Conservation (phyloP, 2,329 filamentous ascomycete species). For the Trichoderma sp. region DNA sequence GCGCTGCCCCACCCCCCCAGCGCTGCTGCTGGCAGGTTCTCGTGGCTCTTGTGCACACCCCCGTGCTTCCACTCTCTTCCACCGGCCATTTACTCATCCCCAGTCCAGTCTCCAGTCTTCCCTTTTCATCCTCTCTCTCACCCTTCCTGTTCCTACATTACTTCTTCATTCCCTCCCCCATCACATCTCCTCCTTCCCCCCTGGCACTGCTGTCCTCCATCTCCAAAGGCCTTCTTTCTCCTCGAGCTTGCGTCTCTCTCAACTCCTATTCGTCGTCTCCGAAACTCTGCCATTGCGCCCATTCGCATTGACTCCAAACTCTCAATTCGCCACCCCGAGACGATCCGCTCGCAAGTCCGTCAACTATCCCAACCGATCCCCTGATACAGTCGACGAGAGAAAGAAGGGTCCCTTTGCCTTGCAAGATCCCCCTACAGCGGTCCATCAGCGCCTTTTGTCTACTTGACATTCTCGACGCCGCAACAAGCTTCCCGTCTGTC, state of each 20-base stretch:
- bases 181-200: constrained; percentile 32
- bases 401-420: constrained; percentile 31
- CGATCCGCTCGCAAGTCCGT: constrained; percentile 20
- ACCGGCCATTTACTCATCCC: constrained; percentile 28
- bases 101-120: constrained; percentile 5
- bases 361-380: constrained; percentile 8
- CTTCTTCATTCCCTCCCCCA: constrained; percentile 32
- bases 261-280: neutral
- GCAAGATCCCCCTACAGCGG: neutral
- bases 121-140: constrained; percentile 31
- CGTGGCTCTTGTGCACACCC: constrained; percentile 22
- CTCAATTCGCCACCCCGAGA: constrained; percentile 27
- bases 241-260: constrained; percentile 34
- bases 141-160: constrained; percentile 28
- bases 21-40: constrained; percentile 19
- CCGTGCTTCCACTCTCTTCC: constrained; percentile 34
- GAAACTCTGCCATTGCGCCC: constrained; percentile 23
- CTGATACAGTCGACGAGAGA: constrained; percentile 32
- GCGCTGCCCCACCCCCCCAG: constrained; percentile 12
- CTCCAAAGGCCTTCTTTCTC: constrained; percentile 37
- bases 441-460: constrained; percentile 1
- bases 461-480: neutral
- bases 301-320: constrained; percentile 20
- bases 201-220: constrained; percentile 27
- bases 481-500: neutral